Evolutionary conservation across 768 basidiomycete genomes (phyloP).

Genomic region (Kondoa malvinella): DNA sequence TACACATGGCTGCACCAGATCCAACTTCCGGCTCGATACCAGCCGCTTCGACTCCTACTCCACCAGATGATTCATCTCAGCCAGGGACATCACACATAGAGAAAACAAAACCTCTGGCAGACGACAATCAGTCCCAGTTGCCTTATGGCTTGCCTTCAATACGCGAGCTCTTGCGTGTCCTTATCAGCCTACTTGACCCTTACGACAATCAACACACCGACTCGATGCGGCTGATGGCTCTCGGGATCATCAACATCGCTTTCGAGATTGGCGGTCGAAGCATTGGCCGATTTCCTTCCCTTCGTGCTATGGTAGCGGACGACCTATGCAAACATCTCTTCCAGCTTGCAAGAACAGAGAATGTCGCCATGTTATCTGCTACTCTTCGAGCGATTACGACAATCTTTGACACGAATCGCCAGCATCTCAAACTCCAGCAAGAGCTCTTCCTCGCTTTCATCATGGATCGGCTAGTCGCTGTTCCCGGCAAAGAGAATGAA

Average conservation of each 20-base stretch:
- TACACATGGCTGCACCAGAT: constrained; percentile 23
- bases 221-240: constrained; percentile 73
- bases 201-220: constrained; percentile 90
- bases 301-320: constrained; percentile 62
- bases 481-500: constrained; percentile 22
- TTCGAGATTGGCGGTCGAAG: constrained; percentile 66
- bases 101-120: background rate
- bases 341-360: constrained; percentile 35
- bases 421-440: constrained; percentile 76
- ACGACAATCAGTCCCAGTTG: background rate
- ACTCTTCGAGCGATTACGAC: constrained; percentile 73
- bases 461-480: constrained; percentile 59
- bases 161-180: constrained; percentile 75
- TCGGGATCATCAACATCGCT: constrained; percentile 69
- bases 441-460: constrained; percentile 89
- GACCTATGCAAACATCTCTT: constrained; percentile 91
- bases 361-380: constrained; percentile 45
- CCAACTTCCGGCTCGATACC: constrained; percentile 23
- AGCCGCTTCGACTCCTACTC: constrained; percentile 16
- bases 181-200: constrained; percentile 88
- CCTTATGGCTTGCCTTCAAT: constrained; percentile 81
- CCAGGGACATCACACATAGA: background rate
- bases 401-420: constrained; percentile 69
- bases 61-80: background rate
- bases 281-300: constrained; percentile 59